Evolutionary conservation across 192 early-diverging fungal species (phyloP), one percentile per base, ranked within the genome.

Genomic region (Gamsiella multidivaricata): DNA sequence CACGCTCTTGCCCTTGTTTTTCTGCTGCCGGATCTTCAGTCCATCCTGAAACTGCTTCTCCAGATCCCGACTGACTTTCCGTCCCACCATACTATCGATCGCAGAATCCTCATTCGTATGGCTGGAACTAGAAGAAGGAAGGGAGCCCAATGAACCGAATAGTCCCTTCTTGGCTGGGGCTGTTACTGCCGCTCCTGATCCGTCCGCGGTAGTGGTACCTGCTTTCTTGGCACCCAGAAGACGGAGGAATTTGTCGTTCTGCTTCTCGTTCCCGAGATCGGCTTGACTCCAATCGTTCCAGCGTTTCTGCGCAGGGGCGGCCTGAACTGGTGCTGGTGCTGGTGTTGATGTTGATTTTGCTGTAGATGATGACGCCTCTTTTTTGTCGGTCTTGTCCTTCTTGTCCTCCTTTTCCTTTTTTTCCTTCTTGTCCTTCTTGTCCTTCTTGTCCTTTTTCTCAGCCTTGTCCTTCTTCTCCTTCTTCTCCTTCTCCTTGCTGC

Each of bases 231-330:
- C 89, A 22, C 85, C 89, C 0, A 91, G 65, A 20, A 91, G 80
- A 18, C 87, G 83, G 64, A 91, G 60, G 62, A 91, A 91, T 63
- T 91, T 91, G 70, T 85, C 74, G 66, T 88, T 87, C 25, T 86
- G 82, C 34, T 75, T 80, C 15, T 81, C 76, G 52, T 88, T 80
- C 10, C 81, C 81, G 65, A 91, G 87, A 18, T 83, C 80, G 0
- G 89, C 89, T 58, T 86, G 78, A 18, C 59, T 75, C 89, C 89
- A 91, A 56, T 91, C 84, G 47, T 89, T 91, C 89, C 89, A 91
- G 18, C 83, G 56, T 51, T 80, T 61, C 23, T 62, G 47, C 42
- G 46, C 28, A 32, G 73, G 20, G 32, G 66, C 32, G 23, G 70
- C 37, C 26, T 65, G 51, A 31, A 53, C 26, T 12, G 56, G 41